These are phyloP conservation scores for Fomitopsis pulvina DNA, from an alignment of 768 basidiomycete species.

Conservation along the genomic window DNA sequence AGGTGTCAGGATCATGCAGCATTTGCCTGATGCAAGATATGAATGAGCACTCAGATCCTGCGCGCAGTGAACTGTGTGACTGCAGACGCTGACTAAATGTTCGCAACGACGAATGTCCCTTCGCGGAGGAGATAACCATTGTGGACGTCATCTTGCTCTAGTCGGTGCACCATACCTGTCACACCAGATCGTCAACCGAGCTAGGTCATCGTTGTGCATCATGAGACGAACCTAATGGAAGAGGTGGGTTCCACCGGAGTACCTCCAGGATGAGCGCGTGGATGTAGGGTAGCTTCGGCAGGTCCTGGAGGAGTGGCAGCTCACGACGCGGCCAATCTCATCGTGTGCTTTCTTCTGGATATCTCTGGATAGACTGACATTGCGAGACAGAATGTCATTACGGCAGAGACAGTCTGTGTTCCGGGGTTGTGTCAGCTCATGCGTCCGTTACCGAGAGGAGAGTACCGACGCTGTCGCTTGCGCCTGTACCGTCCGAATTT, in stretches of 20 bases:
- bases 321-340: conserved; percentile 34
- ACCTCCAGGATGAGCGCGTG: conserved; percentile 29
- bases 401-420: conserved; percentile 24
- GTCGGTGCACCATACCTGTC: conserved; percentile 14
- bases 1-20: conserved; percentile 40
- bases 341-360: conserved; percentile 26
- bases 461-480: not conserved
- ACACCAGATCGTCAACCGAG: not conserved
- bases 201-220: not conserved
- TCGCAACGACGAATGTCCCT: conserved; percentile 13
- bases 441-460: conserved; percentile 12
- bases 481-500: not conserved
- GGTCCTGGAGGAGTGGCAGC: conserved; percentile 23
- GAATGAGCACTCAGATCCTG: not conserved
- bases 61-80: no score
- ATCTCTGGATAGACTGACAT: conserved; percentile 27
- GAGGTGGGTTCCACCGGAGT: conserved; percentile 12
- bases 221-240: conserved; percentile 8
- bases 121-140: conserved; percentile 9
- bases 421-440: not conserved
- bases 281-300: conserved; percentile 21
- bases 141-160: conserved; percentile 15
- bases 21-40: conserved; percentile 20
- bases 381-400: conserved; percentile 26
- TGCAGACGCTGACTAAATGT: conserved; percentile 8